Conservation (phyloP, 2,329 filamentous ascomycete species). For the Onygena corvina region DNA sequence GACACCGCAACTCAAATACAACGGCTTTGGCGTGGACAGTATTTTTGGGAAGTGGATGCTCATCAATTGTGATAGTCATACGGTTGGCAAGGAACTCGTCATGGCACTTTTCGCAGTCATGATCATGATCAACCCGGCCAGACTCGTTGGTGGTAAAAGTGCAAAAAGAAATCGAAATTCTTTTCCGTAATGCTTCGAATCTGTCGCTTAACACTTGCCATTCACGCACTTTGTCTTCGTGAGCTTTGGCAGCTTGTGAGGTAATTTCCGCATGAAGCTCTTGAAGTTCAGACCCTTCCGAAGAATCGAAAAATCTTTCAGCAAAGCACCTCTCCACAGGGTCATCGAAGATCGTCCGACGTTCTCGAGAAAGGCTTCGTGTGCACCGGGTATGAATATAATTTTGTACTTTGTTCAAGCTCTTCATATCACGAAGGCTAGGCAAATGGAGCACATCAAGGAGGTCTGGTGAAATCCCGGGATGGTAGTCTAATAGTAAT, state of each 20-base stretch:
- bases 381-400: constrained; percentile 36
- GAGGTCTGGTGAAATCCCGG: constrained; percentile 39
- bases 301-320: constrained; percentile 33
- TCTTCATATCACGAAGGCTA: constrained; percentile 36
- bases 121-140: constrained; percentile 22
- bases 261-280: constrained; percentile 28
- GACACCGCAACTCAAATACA: constrained; percentile 43
- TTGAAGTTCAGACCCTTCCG: constrained; percentile 17
- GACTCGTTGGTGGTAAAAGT: constrained; percentile 15
- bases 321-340: constrained; percentile 37
- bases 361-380: constrained; percentile 1
- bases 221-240: constrained; percentile 30
- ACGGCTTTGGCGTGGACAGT: constrained; percentile 30
- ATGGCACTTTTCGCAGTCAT: constrained; percentile 37
- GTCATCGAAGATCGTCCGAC: constrained; percentile 39
- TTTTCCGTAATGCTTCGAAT: constrained; percentile 29
- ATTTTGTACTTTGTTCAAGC: constrained; percentile 39
- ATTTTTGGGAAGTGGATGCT: constrained; percentile 38
- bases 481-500: constrained; percentile 41
- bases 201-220: constrained; percentile 25
- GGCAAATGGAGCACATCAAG: constrained; percentile 47
- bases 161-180: constrained; percentile 27
- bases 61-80: constrained; percentile 38
- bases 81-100: constrained; percentile 26
- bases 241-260: constrained; percentile 19